Evolutionary conservation across 371 early-diverging fungal species (phyloP).

Genomic region (Blastocladiella emersonii): DNA sequence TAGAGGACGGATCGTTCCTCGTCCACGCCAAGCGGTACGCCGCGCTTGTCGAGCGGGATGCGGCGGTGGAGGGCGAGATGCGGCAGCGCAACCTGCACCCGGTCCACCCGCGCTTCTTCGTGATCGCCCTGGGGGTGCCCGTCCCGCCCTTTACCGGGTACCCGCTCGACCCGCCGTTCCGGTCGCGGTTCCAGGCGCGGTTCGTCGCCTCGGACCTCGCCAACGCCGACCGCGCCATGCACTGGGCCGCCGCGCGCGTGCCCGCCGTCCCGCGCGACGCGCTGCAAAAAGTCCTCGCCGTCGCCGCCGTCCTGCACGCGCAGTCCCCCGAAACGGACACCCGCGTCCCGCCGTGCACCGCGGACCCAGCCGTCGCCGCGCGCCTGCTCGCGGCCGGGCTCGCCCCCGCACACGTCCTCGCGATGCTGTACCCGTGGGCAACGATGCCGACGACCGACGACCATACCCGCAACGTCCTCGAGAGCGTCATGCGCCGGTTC

Average conservation of each 20-base stretch:
- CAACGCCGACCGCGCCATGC: neutral
- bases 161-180: conserved; percentile 68
- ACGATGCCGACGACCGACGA: neutral
- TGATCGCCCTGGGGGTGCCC: conserved; percentile 66
- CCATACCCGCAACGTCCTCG: neutral
- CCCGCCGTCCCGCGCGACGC: neutral
- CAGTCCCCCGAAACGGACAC: neutral
- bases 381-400: neutral
- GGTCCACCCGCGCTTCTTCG: conserved; percentile 53
- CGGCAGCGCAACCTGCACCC: conserved; percentile 56
- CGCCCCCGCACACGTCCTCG: neutral
- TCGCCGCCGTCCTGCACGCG: neutral
- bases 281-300: neutral
- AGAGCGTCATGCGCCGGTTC: neutral
- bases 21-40: conserved; percentile 49
- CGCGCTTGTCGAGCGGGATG: conserved; percentile 19
- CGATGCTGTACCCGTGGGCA: neutral
- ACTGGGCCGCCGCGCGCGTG: neutral
- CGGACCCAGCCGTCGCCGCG: neutral
- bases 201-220: conserved; percentile 11
- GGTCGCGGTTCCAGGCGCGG: conserved; percentile 59
- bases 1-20: conserved; percentile 72
- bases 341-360: neutral
- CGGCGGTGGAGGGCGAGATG: conserved; percentile 26
- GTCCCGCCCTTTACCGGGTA: conserved; percentile 65